Evolutionary conservation across 2,329 filamentous ascomycete genomes (phyloP), one percentile per base, ranked within the genome.

Genomic region (Talaromyces albobiverticillius): DNA sequence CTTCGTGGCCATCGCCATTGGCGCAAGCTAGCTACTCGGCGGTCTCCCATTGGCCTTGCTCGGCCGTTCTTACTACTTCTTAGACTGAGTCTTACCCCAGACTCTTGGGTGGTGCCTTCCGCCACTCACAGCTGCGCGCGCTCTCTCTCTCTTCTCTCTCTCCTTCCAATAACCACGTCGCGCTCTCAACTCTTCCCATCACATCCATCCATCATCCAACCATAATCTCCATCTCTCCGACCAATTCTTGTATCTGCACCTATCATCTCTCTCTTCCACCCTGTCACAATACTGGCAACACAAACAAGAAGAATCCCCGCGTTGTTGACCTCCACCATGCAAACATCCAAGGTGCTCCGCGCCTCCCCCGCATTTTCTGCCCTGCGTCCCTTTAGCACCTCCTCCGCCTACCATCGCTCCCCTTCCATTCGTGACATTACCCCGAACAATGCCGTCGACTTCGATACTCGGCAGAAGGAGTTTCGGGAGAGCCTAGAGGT

Each of bases 361-460:
- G 66, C 71, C 49, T 69, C 75, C 61, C 72, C 75, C 58, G 61
- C 68, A 67, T 62, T 73, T 59, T 79, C 78, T 66, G 74, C 76
- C 62, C 67, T 79, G 59, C 80, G 85, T 63, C 75, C 82, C 62
- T 81, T 89, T 67, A 78, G 79, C 67, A 80, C 81, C 54, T 82
- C 83, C 55, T 70, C 78, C 55, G 59, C 69, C 60, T 65, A 69
- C 60, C 70, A 72, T 59, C 79, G 78, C 55, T 77, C 85, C 18
- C 94, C 94, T n/a, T 85, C 88, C 34, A 83, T 99, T 61, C 87
- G 89, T 70, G 92, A 99, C 74, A 85, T 99, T 78, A 87, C 80
- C 43, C 83, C 86, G 46, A 79, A 88, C 59, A 83, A 84, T 58
- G 86, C 89, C 60, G 79, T 85, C 51, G 79, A 81, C 54, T 99